Base-by-base conservation (phyloP, 1,284 basidiomycete genomes). In the Ustilago cynodontis region DNA sequence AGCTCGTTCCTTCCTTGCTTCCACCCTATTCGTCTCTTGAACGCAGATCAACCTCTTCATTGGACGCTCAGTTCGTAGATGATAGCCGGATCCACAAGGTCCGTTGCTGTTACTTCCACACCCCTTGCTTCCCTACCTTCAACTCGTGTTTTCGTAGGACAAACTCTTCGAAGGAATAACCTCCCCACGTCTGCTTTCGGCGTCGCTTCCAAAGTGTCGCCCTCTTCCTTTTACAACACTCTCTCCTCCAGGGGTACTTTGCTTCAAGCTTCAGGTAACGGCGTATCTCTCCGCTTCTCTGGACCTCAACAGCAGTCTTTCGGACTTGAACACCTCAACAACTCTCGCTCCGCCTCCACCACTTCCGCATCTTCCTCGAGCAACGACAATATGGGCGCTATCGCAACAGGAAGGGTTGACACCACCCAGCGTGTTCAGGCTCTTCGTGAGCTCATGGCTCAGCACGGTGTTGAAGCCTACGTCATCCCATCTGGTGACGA, bases 401-500 rank as follows among this genome's bases (percentile, higher is more conserved):
- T 82, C 45, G 78, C 71, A 37, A 84, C 76, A 13, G 82, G 80
- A 18, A 63, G 77, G 24, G 81, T 85, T 53, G 76, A 79, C 65
- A 85, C 84, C 11, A 68, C 81, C 26, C 55, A 65, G 29, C 79
- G 77, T 9, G 81, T 85, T 7, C 58, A 66, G 26, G 63, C 75
- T 24, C 61, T 85, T 28, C 80, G 83, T 29, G 51, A 74, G 37
- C 65, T 78, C 20, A 82, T 85, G 81, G 66, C 66, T 10, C 56
- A 75, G 59, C 53, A 79, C 22, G 66, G 65, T 24, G 51, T 85
- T 29, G 60, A 75, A 47, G 82, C 79, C 31, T 87, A 87, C 66
- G 69, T 87, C 47, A 74, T 87, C 26, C 86, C 86, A 10, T 86
- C 86, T 0, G 85, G 84, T 35, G 86, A 87, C 43, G 78, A 85